Base-by-base conservation (phyloP, 75 land plant genomes). In the Cryptomeria japonica region DNA sequence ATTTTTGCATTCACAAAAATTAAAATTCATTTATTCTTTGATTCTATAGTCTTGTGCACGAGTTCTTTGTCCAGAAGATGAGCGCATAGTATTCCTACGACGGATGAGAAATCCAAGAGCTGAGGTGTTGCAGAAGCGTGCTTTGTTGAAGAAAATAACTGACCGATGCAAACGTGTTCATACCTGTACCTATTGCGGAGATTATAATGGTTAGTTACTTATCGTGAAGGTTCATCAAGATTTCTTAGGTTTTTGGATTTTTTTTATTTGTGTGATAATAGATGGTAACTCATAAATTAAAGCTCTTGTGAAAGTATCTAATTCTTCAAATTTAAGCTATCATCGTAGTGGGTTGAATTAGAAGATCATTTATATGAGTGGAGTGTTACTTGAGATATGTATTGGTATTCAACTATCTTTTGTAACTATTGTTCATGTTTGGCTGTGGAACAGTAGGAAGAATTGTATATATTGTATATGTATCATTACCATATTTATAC, bases 31-130 rank as follows among this genome's bases (percentile, higher is more conserved):
- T 13, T 61, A 22, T 46, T 87, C 53, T 87, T 70, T 51, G 16
- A 8, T 37, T 32, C 44, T 34, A 7, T 49, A 97, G 99, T 87
- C 91, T 55, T 97, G 99, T 92, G 91, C 92, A 22, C 93, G 96
- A 31, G 85, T 96, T 75, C 95, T 98, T 77, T 80, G 95, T 82
- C 91, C 93, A 15, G 99, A 98, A 86, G 91, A 94, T 46, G 92
- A 94, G 47, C 89, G 97, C 53, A 90, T 86, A 84, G 90, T 88
- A 38, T 90, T 83, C 76, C 80, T 96, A 86, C 92, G 87, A 86
- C 95, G 93, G 58, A 93, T 95, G 95, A 92, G 98, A 86, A 96
- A 89, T 84, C 95, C 95, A 0, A 92, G 89, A 87, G 83, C 89
- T 3, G 99, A 96, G 75, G 87, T 92, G 28, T 85, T 93, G 79